These are phyloP conservation scores for Diplodia intermedia DNA, from an alignment of 2,329 filamentous ascomycete genomes.

Conservation along the genomic window DNA sequence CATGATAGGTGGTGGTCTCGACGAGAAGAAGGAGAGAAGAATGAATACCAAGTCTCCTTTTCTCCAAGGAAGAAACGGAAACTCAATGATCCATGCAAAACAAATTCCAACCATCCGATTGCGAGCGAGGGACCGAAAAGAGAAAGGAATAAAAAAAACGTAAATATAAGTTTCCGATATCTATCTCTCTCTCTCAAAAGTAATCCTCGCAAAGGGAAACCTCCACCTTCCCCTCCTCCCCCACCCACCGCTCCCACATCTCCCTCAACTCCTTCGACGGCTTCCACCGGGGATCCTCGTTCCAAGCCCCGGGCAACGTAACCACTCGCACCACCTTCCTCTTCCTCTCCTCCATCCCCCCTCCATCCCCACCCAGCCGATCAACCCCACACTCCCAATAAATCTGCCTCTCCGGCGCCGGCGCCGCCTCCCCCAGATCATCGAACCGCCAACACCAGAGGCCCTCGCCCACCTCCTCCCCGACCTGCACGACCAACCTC, in stretches of 20 bases:
- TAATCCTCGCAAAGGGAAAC: slow-evolving; percentile 2
- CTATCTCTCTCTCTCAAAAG: background rate
- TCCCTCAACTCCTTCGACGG: slow-evolving; percentile 9
- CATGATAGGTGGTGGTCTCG: no score
- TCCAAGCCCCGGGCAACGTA: background rate
- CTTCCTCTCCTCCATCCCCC: background rate
- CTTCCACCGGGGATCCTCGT: slow-evolving; percentile 2
- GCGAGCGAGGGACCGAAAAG: no score
- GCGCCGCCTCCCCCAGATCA: background rate
- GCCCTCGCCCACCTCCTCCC: background rate
- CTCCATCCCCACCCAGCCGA: background rate
- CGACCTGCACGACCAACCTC: background rate
- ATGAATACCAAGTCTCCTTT: no score
- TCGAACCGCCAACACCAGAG: no score
- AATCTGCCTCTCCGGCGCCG: background rate
- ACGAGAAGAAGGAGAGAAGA: no score
- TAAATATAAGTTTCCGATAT: no score
- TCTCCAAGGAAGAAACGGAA: no score
- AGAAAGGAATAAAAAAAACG: no score
- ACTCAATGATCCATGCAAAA: no score
- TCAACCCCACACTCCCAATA: background rate
- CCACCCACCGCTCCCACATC: background rate
- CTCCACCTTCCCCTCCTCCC: slow-evolving; percentile 6
- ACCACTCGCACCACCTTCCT: slow-evolving; percentile 2
- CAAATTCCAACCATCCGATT: no score